Conservation (phyloP, 345 rosid genomes). For the Theobroma cacao region DNA sequence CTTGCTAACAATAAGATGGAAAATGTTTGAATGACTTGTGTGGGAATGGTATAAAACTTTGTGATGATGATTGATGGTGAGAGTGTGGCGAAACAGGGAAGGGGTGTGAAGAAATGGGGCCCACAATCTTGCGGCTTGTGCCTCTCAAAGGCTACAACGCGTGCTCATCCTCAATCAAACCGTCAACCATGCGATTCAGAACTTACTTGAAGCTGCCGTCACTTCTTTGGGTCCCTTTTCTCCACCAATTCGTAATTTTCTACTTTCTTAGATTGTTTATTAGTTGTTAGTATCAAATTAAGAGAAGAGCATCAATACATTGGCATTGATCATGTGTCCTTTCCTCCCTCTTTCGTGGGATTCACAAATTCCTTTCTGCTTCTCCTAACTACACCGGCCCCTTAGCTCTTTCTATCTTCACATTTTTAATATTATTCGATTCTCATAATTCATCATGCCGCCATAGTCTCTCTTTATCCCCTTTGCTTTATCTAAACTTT, state of each 20-base stretch:
- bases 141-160: constrained; percentile 13
- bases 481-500: neutral
- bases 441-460: neutral
- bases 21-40: neutral
- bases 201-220: neutral
- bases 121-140: constrained; percentile 7
- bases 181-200: neutral
- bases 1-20: too few species aligned
- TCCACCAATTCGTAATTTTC: neutral
- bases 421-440: neutral
- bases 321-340: neutral
- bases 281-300: neutral
- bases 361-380: neutral
- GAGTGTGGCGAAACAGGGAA: neutral
- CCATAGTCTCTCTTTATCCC: neutral
- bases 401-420: too few species aligned
- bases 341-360: neutral
- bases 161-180: constrained; percentile 4
- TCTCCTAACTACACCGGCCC: neutral
- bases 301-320: neutral
- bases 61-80: neutral
- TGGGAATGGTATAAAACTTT: neutral
- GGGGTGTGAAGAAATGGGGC: neutral
- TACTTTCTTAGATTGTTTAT: neutral
- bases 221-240: constrained; percentile 1